Evolutionary conservation across 768 basidiomycete species (phyloP), one percentile per base, ranked within the genome.

Genomic region (Leccinum aurantiacum): DNA sequence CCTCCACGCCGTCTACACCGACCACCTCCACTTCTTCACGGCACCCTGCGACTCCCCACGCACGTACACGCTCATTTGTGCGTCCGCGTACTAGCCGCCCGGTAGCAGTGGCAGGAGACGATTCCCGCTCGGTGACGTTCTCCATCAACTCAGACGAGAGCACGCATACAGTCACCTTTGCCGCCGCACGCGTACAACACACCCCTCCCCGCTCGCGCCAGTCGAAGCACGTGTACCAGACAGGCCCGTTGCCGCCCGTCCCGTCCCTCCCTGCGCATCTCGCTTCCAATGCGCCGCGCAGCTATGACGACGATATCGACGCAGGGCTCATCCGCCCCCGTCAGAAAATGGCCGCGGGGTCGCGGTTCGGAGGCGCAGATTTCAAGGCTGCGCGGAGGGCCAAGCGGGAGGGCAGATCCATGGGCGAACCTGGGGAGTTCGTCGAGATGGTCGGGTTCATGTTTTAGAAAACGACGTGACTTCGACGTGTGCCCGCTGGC

Each of bases 401-500:
- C 5, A 72, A 72, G 29, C 65, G 68, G 11, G 70, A 72, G 25
- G 67, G 68, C 3, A 67, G 46, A 51, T 0, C 22, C 0, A 29
- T 25, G 27, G 44, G 44, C n/a, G 50, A 27, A 29, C 50, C 50
- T 24, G 48, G 48, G 48, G 48, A 49, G 14, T 17, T 49, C 13
- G 27, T 74, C 11, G 71, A 72, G 61, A 74, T 74, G 72, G 64
- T 74, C 5, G 72, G 72, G 6, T 74, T 74, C 55, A 10, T 51
- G 48, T 14, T 22, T 24, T 49, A 49, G 24, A 17, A 15, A 7
- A 49, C 24, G 44, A 46, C 38, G 38, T 41, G 41, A 44, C 41
- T n/a, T 10, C 41, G 19, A 44, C 10, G n/a, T 19, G 17, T 46
- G 44, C 48, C 48, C 19, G 19, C 48, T 22, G 48, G 48, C 48